Percentiles rank a stretch among this genome's conserved stretches.
These are phyloP conservation scores for Geosmithia putterillii DNA, from an alignment of 2,329 filamentous ascomycete genomes.

Conservation along the genomic window DNA sequence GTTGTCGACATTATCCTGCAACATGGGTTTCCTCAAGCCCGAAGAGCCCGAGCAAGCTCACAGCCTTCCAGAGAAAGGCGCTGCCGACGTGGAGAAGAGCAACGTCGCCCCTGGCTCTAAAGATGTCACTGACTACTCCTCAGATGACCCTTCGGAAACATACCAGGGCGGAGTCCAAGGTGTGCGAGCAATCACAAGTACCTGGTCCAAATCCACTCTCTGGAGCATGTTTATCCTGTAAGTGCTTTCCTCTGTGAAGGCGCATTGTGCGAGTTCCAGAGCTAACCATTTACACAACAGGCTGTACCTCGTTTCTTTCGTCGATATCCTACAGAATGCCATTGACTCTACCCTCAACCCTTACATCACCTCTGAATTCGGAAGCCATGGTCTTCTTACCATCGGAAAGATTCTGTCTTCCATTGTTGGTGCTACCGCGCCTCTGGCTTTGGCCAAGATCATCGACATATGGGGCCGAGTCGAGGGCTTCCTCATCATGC, in stretches of 20 bases:
- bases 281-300: conserved; percentile 8
- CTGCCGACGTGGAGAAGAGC: not conserved
- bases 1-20: not conserved
- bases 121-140: not conserved
- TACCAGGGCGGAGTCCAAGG: conserved; percentile 22
- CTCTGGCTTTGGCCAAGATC: conserved; percentile 31
- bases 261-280: not conserved
- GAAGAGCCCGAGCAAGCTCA: not conserved
- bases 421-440: conserved; percentile 22
- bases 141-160: not conserved
- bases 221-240: conserved; percentile 27
- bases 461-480: conserved; percentile 35
- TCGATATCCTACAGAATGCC: conserved; percentile 20
- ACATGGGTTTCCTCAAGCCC: not conserved
- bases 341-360: conserved; percentile 38
- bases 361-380: conserved; percentile 56
- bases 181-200: conserved; percentile 24
- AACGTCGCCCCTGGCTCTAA: not conserved
- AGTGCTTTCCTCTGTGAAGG: conserved; percentile 4
- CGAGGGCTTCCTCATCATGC: conserved; percentile 28
- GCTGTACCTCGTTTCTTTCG: conserved; percentile 25
- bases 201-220: conserved; percentile 24
- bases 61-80: not conserved
- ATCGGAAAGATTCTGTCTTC: conserved; percentile 50
- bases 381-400: conserved; percentile 50